Base-by-base conservation (phyloP, 129 eudicot genomes). In the Ambrosia trifida region DNA sequence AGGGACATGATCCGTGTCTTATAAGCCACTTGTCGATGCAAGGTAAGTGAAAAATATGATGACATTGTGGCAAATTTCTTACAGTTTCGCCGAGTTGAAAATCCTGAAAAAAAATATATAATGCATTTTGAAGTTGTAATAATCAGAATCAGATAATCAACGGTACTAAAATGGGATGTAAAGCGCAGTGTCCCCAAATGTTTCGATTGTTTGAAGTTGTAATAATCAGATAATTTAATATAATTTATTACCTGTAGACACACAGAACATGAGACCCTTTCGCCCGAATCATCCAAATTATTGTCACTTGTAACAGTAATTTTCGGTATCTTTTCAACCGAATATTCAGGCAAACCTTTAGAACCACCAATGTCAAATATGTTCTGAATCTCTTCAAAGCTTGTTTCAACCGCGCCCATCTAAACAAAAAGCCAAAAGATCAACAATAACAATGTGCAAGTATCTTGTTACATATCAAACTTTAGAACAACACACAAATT, bases 321-420 rank as follows among this genome's bases (percentile, higher is more conserved):
- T 69, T 84, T 94, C 1, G 99, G 99, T 66, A 94, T 88, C 81
- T 90, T 94, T 53, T 87, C 91, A 17, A 94, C 93, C 2, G 82
- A 83, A 77, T 87, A 93, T 33, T 86, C 96, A 24, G 96, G 81
- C 73, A 87, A 87, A 1, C 99, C 99, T 77, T 90, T 90, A 9
- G 89, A 80, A 52, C 88, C 93, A 13, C 94, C 97, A 1, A 74
- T 81, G 74, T 94, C 99, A 24, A 94, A 94, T 66, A 94, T 78
- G 78, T 86, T 94, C 5, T 85, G 88, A 56, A 83, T 78, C 46
- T 94, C 99, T 16, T 94, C 99, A 62, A 85, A 94, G 60, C 84
- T 69, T n/a, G 90, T 68, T 69, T 94, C 99, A 43, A 94, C 86
- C 16, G 99, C 99, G n/a, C 99, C 99, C 99, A 94, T 94, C 99